Percentiles rank a stretch among this genome's conserved stretches.
Evolutionary conservation across 2,329 filamentous ascomycete species (phyloP).

Genomic region (Chaetothyriales sp.): DNA sequence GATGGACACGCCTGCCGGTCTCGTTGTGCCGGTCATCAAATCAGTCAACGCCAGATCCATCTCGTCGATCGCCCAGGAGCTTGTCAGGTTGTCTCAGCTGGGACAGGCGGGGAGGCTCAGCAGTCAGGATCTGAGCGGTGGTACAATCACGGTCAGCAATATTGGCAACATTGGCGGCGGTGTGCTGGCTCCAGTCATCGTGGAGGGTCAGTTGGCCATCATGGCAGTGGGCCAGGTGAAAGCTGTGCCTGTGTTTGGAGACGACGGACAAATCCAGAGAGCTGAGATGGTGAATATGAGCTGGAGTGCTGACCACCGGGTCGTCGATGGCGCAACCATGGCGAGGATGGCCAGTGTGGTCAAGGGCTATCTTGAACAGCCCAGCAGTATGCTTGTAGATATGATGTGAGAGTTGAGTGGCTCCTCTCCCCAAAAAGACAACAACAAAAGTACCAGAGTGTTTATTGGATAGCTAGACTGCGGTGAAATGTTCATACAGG

Average conservation of each 20-base stretch:
- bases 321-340: constrained; percentile 89
- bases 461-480: neutral
- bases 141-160: constrained; percentile 91
- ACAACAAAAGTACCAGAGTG: neutral
- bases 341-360: constrained; percentile 78
- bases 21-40: constrained; percentile 82
- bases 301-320: constrained; percentile 89
- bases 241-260: constrained; percentile 62
- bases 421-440: neutral
- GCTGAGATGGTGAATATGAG: constrained; percentile 80
- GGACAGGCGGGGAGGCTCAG: constrained; percentile 62
- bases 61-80: constrained; percentile 59
- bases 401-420: constrained; percentile 48
- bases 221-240: constrained; percentile 72
- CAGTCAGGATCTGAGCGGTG: constrained; percentile 60
- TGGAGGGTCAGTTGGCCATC: constrained; percentile 81
- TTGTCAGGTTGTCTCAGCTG: constrained; percentile 55
- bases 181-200: constrained; percentile 80
- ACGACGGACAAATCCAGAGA: constrained; percentile 46
- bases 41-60: constrained; percentile 67
- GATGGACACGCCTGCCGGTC: constrained; percentile 78
- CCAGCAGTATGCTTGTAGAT: constrained; percentile 73
- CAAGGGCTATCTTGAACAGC: constrained; percentile 61
- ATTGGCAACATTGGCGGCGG: constrained; percentile 91
- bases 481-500: neutral